phyloP scores from a whole-genome alignment of 2,329 filamentous ascomycete species.

The Periconia digitata region DNA sequence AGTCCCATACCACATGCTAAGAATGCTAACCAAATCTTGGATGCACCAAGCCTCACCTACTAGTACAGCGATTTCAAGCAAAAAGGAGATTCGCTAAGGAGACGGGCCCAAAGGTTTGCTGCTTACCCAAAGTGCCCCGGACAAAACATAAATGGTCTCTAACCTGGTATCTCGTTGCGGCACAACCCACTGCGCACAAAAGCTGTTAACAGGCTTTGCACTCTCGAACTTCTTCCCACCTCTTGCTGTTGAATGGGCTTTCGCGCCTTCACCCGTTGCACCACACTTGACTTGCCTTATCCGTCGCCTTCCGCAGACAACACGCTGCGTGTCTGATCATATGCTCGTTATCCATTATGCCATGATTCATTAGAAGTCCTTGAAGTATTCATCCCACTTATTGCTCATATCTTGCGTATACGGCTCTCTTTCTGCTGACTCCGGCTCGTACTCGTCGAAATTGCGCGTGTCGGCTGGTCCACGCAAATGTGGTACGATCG shows the following conservation, averaged over 20 bases:
- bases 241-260: neutral
- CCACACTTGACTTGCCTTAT: neutral
- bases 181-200: neutral
- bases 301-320: neutral
- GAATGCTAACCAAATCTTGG: neutral
- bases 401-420: slow-evolving; percentile 70
- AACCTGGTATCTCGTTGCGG: neutral
- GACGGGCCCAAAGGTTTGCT: neutral
- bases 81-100: neutral
- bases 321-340: neutral
- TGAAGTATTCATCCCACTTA: slow-evolving; percentile 71
- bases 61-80: neutral
- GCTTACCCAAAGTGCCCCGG: neutral
- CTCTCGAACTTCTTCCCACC: neutral
- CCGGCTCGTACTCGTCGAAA: slow-evolving; percentile 81
- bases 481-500: slow-evolving; percentile 74
- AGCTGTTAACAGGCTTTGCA: neutral
- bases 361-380: slow-evolving; percentile 60
- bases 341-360: neutral
- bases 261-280: neutral
- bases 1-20: neutral
- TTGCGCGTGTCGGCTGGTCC: slow-evolving; percentile 76
- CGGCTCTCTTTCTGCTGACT: slow-evolving; percentile 64
- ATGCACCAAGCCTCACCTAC: neutral
- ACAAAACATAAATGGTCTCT: neutral